Evolutionary conservation across 495 filamentous ascomycete species (phyloP).

Genomic region (Echria macrotheca): DNA sequence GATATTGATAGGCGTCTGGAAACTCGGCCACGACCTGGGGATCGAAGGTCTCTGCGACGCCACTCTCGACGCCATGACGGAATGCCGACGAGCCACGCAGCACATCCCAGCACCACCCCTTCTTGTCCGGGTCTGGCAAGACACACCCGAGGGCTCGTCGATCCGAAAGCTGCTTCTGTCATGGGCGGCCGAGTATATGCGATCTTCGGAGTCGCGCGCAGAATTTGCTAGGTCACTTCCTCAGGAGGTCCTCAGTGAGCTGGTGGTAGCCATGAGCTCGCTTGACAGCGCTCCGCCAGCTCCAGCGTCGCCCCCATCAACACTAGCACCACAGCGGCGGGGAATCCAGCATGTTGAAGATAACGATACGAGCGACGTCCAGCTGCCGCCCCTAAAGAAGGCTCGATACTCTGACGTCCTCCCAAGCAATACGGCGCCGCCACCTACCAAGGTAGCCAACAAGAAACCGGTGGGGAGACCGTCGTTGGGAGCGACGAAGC

Average conservation of each 20-base stretch:
- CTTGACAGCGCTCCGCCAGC: slow-evolving; percentile 26
- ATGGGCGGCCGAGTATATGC: slow-evolving; percentile 55
- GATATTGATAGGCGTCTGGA: slow-evolving; percentile 47
- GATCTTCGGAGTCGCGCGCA: slow-evolving; percentile 42
- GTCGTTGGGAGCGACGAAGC: slow-evolving; percentile 29
- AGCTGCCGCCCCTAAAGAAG: slow-evolving; percentile 27
- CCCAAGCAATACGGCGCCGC: slow-evolving; percentile 15
- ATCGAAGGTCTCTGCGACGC: slow-evolving; percentile 49
- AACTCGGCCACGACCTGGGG: slow-evolving; percentile 43
- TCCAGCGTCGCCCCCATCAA: not conserved
- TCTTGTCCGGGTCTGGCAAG: slow-evolving; percentile 49
- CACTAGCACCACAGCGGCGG: too few relatives aligned
- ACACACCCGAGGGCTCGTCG: slow-evolving; percentile 49
- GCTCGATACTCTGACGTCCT: slow-evolving; percentile 31
- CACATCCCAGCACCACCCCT: slow-evolving; percentile 48
- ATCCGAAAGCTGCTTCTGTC: slow-evolving; percentile 47
- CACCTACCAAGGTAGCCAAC: slow-evolving; percentile 6
- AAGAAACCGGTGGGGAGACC: slow-evolving; percentile 23
- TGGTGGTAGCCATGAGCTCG: slow-evolving; percentile 52
- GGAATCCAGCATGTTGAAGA: slow-evolving; percentile 36
- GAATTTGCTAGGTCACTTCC: slow-evolving; percentile 50
- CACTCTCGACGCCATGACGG: slow-evolving; percentile 47
- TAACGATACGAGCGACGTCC: slow-evolving; percentile 27
- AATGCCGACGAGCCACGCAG: slow-evolving; percentile 41
- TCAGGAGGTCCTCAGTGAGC: slow-evolving; percentile 49